Percentiles rank a stretch among this genome's conserved stretches.
These are phyloP conservation scores for Annulohypoxylon bovei DNA, from an alignment of 495 filamentous ascomycete genomes.

Conservation along the genomic window DNA sequence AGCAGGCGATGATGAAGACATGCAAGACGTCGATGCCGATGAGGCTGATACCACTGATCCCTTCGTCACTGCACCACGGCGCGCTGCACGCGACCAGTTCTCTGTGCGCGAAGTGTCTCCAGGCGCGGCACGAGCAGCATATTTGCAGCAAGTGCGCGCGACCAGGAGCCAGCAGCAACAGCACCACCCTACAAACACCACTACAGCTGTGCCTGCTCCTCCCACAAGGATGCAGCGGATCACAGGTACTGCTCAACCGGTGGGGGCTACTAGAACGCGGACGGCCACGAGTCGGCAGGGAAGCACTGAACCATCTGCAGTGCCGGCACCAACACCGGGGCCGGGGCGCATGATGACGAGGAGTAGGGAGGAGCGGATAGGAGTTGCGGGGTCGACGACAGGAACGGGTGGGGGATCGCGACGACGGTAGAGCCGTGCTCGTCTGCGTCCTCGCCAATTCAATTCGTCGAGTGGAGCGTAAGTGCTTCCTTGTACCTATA, in stretches of 20 bases:
- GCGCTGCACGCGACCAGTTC: slow-evolving; percentile 33
- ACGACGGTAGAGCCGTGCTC: slow-evolving; percentile 36
- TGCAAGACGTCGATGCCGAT: slow-evolving; percentile 34
- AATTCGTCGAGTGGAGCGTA: background rate
- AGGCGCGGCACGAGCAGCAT: slow-evolving; percentile 28
- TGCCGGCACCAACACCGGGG: slow-evolving; percentile 33
- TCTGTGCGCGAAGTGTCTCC: slow-evolving; percentile 10
- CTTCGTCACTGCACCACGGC: slow-evolving; percentile 36
- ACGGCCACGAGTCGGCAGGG: slow-evolving; percentile 22
- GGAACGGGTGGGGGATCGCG: slow-evolving; percentile 25
- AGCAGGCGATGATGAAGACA: slow-evolving; percentile 38
- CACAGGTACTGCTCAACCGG: slow-evolving; percentile 14
- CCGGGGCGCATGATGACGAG: slow-evolving; percentile 46
- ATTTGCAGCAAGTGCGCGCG: slow-evolving; percentile 30
- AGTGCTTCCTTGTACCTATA: background rate
- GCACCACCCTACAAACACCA: background rate
- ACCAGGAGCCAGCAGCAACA: slow-evolving; percentile 21
- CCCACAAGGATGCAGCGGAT: slow-evolving; percentile 31
- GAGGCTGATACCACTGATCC: slow-evolving; percentile 44
- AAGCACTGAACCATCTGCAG: slow-evolving; percentile 30
- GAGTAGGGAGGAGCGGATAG: slow-evolving; percentile 51
- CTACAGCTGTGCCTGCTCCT: slow-evolving; percentile 13
- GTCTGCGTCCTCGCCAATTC: background rate
- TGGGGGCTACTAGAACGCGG: slow-evolving; percentile 6
- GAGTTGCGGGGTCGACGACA: slow-evolving; percentile 34